phyloP scores from a whole-genome alignment of 1,139 yeast species.

The Kazachstania sp. region DNA sequence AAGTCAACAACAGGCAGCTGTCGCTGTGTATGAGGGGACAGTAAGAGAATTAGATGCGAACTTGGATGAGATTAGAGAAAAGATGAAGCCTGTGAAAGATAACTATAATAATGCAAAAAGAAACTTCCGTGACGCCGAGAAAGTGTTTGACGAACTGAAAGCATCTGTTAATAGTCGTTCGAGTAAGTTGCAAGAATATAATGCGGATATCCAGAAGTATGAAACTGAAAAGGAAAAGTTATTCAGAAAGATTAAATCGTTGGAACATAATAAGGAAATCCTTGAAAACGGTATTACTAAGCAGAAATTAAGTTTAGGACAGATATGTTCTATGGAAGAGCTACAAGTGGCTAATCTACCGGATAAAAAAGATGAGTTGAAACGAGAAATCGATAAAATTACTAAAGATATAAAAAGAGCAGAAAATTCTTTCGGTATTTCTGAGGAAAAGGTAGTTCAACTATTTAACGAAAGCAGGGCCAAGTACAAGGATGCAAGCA shows the following conservation, averaged over 20 bases:
- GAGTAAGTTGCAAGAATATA: slow-evolving; percentile 21
- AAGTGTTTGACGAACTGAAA: slow-evolving; percentile 17
- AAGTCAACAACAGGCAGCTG: slow-evolving; percentile 23
- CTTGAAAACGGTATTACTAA: slow-evolving; percentile 28
- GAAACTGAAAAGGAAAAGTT: slow-evolving; percentile 13
- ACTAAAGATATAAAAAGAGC: slow-evolving; percentile 32
- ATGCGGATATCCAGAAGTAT: slow-evolving; percentile 18
- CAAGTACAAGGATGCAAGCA: slow-evolving; percentile 32
- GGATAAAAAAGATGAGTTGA: slow-evolving; percentile 32
- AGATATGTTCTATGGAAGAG: slow-evolving; percentile 29
- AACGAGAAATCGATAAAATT: slow-evolving; percentile 32
- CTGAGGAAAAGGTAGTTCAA: slow-evolving; percentile 37
- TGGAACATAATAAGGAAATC: slow-evolving; percentile 25
- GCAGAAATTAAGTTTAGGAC: slow-evolving; percentile 32
- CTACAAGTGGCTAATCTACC: slow-evolving; percentile 29
- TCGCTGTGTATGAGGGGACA: slow-evolving; percentile 22
- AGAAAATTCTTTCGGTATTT: slow-evolving; percentile 36
- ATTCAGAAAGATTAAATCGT: slow-evolving; percentile 5
- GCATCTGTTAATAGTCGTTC: slow-evolving; percentile 23
- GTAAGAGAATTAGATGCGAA: slow-evolving; percentile 24
- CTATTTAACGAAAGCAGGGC: slow-evolving; percentile 33
- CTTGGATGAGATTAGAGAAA: slow-evolving; percentile 17
- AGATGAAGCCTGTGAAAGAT: slow-evolving; percentile 20
- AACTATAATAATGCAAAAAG: slow-evolving; percentile 17
- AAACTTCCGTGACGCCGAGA: slow-evolving; percentile 7